Conservation (phyloP, 2,329 filamentous ascomycete genomes). For the Trichoderma atrobrunneum region DNA sequence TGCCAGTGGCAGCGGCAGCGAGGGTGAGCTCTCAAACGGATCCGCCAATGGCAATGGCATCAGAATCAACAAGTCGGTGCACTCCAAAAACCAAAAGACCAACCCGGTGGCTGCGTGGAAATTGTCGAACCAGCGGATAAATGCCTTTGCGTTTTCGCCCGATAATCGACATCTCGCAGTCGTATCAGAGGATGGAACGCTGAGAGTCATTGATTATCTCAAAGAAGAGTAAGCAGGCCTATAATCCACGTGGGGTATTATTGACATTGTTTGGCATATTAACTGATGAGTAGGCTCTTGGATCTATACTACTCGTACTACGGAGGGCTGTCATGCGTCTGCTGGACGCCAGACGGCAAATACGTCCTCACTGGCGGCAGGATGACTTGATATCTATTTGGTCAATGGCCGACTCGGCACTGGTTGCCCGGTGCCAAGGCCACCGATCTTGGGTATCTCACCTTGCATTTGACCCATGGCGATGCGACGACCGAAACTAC, state of each 20-base stretch:
- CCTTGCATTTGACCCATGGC: slow-evolving; percentile 94
- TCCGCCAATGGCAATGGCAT: slow-evolving; percentile 47
- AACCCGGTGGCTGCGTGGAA: slow-evolving; percentile 95
- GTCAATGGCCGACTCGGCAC: slow-evolving; percentile 77
- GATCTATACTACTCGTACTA: slow-evolving; percentile 91
- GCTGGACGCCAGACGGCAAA: slow-evolving; percentile 96
- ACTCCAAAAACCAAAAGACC: slow-evolving; percentile 87
- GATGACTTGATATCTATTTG: slow-evolving; percentile 96
- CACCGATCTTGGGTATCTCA: slow-evolving; percentile 94
- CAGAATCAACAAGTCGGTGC: slow-evolving; percentile 83
- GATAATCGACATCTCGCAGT: slow-evolving; percentile 84
- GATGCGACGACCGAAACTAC: slow-evolving; percentile 93
- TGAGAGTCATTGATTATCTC: slow-evolving; percentile 88
- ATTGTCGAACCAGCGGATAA: slow-evolving; percentile 84
- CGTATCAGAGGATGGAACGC: slow-evolving; percentile 84
- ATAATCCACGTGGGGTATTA: background rate
- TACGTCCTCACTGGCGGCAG: slow-evolving; percentile 92
- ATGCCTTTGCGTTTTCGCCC: slow-evolving; percentile 88
- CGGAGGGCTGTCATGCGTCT: slow-evolving; percentile 86
- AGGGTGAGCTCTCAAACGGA: slow-evolving; percentile 37
- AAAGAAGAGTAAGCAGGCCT: slow-evolving; percentile 68
- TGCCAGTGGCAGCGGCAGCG: slow-evolving; percentile 67
- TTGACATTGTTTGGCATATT: slow-evolving; percentile 13
- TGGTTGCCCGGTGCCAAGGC: slow-evolving; percentile 90
- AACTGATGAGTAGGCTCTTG: slow-evolving; percentile 58